Conservation (phyloP, 2,329 filamentous ascomycete species). For the Thelonectria blattea region DNA sequence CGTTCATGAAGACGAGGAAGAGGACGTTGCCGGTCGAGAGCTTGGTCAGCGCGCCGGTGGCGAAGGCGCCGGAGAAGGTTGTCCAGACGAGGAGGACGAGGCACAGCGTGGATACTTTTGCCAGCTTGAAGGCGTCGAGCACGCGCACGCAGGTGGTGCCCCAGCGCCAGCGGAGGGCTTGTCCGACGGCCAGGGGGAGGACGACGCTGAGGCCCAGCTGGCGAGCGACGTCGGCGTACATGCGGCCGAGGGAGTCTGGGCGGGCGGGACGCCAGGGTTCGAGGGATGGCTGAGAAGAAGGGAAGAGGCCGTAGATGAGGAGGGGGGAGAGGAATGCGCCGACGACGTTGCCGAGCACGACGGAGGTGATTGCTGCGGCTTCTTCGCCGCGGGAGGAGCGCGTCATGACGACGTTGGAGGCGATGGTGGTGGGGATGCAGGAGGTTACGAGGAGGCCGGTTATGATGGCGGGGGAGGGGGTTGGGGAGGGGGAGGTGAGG, state of each 20-base stretch:
- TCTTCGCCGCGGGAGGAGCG: slow-evolving; percentile 71
- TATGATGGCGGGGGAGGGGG: slow-evolving; percentile 68
- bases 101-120: slow-evolving; percentile 56
- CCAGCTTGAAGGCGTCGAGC: slow-evolving; percentile 59
- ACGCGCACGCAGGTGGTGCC: slow-evolving; percentile 58
- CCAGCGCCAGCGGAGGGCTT: slow-evolving; percentile 59
- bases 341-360: slow-evolving; percentile 72
- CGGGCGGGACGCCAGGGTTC: slow-evolving; percentile 60
- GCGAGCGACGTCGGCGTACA: slow-evolving; percentile 71
- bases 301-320: slow-evolving; percentile 66
- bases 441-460: slow-evolving; percentile 71
- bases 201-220: slow-evolving; percentile 72
- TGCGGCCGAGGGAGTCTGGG: slow-evolving; percentile 59
- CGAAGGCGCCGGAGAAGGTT: slow-evolving; percentile 70
- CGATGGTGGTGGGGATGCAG: slow-evolving; percentile 75
- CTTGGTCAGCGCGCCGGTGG: slow-evolving; percentile 64
- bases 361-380: slow-evolving; percentile 69
- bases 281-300: slow-evolving; percentile 56
- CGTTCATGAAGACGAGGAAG: slow-evolving; percentile 71
- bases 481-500: slow-evolving; percentile 57
- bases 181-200: slow-evolving; percentile 67
- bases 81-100: slow-evolving; percentile 61
- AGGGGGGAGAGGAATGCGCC: slow-evolving; percentile 72
- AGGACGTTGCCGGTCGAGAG: slow-evolving; percentile 66
- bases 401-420: slow-evolving; percentile 78